Base-by-base conservation (phyloP, 805 yeast species). In the Hanseniaspora pseudoguilliermondii region DNA sequence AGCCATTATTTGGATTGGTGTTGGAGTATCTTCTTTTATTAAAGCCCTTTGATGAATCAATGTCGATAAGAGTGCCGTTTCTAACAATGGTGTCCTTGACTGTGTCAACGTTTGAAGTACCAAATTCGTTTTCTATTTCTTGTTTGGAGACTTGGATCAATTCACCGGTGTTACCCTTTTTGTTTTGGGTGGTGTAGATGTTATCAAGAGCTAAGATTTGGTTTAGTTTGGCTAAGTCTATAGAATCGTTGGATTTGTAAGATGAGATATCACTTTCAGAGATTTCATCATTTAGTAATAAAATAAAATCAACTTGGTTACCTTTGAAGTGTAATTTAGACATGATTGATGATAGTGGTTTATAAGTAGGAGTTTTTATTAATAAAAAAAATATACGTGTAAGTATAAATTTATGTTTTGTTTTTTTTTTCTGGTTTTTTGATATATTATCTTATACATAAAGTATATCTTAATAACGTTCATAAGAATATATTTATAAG, bases 91-190 rank as follows among this genome's bases (percentile, higher is more conserved):
- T 75, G 56, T 87, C 75, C n/a, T 78, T 75, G 29, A 78, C 82
- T 54, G 83, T 86, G 3, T 67, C 63, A 42, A 70, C 72, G 49
- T 74, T 70, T 10, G 60, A 64, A 27, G 77, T 71, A 32, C 89
- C 91, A 60, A 88, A 87, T 63, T 86, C 93, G 59, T 77, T 77
- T 51, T 74, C 75, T 41, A 87, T 65, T 58, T 82, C 84, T 20
- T 73, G 71, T 56, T 79, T 76, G 8, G 91, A 83, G 2, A 91
- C 95, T 62, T 79, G 82, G 52, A 83, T 86, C 27, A 84, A 65
- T 9, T 76, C 74, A 57, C 95, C 95, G 62, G 80, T 85, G 3
- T 80, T 71, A 35, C 95, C 95, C 42, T 71, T 71, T 47, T 86
- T 84, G 25, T 72, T 73, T 58, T 75, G 75, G 56, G 79, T 77